A percentile compares a stretch with the other conserved stretches of the same genome.
Conservation (phyloP, 108 stramenopile genomes). For the Nitzschia sp. region DNA sequence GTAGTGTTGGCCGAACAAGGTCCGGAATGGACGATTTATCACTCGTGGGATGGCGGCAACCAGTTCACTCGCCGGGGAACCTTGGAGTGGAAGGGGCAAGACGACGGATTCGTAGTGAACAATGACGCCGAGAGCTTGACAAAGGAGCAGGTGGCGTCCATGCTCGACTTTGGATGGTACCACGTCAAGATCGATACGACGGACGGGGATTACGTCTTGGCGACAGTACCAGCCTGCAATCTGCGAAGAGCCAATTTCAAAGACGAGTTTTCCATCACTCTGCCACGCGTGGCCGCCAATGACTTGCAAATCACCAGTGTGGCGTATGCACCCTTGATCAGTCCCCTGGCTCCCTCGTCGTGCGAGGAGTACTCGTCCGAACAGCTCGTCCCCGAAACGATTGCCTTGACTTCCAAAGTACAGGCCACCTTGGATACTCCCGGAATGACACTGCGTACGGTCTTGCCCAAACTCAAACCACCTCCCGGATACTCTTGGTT, state of each 20-base stretch:
- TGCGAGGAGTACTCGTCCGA: conserved; percentile 51
- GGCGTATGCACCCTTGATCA: conserved; percentile 73
- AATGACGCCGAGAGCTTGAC: conserved; percentile 18
- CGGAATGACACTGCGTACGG: conserved; percentile 63
- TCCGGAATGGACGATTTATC: conserved; percentile 43
- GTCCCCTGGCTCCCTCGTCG: conserved; percentile 71
- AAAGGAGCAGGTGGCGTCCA: conserved; percentile 10
- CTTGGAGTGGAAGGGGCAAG: conserved; percentile 11
- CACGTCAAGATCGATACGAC: conserved; percentile 47
- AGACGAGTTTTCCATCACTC: conserved; percentile 68
- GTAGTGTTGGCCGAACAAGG: background rate
- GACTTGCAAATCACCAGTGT: conserved; percentile 48
- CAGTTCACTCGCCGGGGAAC: conserved; percentile 30
- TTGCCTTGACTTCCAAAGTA: conserved; percentile 57
- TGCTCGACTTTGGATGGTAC: conserved; percentile 45
- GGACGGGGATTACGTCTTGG: conserved; percentile 21
- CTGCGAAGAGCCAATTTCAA: conserved; percentile 62
- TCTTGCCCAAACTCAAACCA: conserved; percentile 54
- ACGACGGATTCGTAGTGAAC: conserved; percentile 14
- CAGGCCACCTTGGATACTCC: conserved; percentile 63
- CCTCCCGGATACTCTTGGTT: conserved; percentile 77
- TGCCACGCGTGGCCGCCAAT: conserved; percentile 38
- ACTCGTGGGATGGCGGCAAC: conserved; percentile 36
- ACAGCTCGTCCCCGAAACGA: conserved; percentile 23
- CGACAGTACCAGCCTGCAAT: conserved; percentile 59